phyloP scores from a whole-genome alignment of 164 flowering plant genomes.

The Sextonia rubra region DNA sequence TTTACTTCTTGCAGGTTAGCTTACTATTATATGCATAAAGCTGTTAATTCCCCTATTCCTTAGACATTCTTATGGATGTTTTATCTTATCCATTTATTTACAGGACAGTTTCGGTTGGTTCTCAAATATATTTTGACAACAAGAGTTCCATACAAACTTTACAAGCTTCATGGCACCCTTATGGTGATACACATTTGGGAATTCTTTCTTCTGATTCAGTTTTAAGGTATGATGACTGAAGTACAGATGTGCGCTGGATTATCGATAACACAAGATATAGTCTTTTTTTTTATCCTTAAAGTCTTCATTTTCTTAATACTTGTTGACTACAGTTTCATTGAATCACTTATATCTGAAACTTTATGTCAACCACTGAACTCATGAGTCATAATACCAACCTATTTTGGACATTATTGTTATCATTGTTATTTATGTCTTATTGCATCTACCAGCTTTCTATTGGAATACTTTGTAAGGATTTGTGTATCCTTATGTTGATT shows the following conservation, averaged over 20 bases:
- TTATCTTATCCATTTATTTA: constrained; percentile 6
- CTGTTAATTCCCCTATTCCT: neutral
- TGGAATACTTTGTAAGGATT: too few species aligned
- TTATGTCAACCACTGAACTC: too few species aligned
- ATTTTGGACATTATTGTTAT: too few species aligned
- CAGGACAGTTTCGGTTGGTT: constrained; percentile 74
- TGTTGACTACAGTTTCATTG: neutral
- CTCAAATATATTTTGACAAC: constrained; percentile 40
- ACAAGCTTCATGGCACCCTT: constrained; percentile 78
- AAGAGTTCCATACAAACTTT: constrained; percentile 42
- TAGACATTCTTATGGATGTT: constrained; percentile 3
- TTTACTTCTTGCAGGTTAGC: neutral
- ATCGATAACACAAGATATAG: neutral
- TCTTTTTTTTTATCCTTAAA: neutral
- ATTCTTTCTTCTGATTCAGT: constrained; percentile 90
- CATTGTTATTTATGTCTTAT: too few species aligned
- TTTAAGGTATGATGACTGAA: constrained; percentile 54
- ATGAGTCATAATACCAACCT: too few species aligned
- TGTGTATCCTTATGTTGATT: too few species aligned
- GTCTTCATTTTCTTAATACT: neutral
- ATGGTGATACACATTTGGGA: constrained; percentile 75
- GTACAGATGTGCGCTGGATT: neutral
- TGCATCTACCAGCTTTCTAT: too few species aligned
- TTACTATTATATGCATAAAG: neutral
- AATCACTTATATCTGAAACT: too few species aligned